phyloP scores from a whole-genome alignment of 306 rosid genomes.

The Vigna mungo region DNA sequence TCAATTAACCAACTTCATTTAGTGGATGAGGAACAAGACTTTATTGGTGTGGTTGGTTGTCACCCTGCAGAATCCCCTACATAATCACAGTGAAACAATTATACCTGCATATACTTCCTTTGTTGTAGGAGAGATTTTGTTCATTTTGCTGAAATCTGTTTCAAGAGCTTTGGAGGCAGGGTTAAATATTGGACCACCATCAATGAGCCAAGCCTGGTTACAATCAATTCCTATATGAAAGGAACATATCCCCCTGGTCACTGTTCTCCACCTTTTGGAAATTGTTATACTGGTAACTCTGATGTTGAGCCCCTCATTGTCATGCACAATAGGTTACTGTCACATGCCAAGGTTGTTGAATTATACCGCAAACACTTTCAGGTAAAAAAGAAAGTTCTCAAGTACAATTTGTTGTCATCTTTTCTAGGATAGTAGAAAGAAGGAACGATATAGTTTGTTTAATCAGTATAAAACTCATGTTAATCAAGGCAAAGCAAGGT shows the following conservation, averaged over 20 bases:
- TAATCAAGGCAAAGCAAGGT: conserved; percentile 57
- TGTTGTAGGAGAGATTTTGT: conserved; percentile 67
- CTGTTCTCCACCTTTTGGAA: conserved; percentile 76
- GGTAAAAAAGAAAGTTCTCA: conserved; percentile 35
- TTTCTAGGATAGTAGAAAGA: not conserved
- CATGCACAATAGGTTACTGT: conserved; percentile 69
- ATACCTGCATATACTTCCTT: not conserved
- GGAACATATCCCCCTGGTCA: conserved; percentile 31
- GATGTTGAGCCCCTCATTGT: conserved; percentile 68
- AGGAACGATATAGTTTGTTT: not conserved
- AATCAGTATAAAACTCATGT: conserved; percentile 9
- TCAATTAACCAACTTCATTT: no score
- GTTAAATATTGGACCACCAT: conserved; percentile 65
- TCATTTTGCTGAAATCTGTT: conserved; percentile 60
- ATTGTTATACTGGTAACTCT: conserved; percentile 64
- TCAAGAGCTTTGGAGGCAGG: conserved; percentile 59
- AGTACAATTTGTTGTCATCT: not conserved
- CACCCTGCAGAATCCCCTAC: not conserved
- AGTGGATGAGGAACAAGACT: no score
- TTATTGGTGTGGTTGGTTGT: no score
- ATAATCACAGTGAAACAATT: not conserved
- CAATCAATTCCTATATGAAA: not conserved
- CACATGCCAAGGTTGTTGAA: conserved; percentile 71
- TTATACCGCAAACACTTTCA: conserved; percentile 61
- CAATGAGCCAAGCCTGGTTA: conserved; percentile 56